Base-by-base conservation (phyloP, 225 moss, liverwort and hornwort species). In the Sphagnum tenellum region DNA sequence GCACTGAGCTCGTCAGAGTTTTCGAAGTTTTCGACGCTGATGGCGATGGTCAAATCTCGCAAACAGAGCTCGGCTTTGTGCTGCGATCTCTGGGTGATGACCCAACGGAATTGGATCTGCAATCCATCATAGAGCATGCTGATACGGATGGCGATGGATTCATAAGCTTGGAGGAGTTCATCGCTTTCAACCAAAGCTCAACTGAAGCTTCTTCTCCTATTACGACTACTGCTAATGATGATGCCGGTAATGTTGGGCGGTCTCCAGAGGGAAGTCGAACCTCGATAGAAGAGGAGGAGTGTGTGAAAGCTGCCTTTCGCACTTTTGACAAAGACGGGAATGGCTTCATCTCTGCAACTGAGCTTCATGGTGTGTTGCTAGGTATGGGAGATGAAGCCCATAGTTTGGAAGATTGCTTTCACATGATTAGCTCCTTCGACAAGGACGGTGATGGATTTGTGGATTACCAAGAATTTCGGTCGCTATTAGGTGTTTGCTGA, bases 271-370 rank as follows among this genome's bases (percentile, higher is more conserved):
- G 29, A 29, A 0, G 29, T 29, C 29, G 29, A 29, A 29, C 29
- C 29, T 29, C 29, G 0, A 29, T 29, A 29, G 29, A 29, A 29
- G 46, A 57, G 4, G 75, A 65, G 52, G 82, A 79, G 4, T 60
- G 68, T 1, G 63, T 82, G 45, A 67, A 79, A 5, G 69, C 71
- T 44, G 82, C 82, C 1, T 82, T 82, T 48, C 69, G 73, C 2
- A 71, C 70, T 3, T 82, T 82, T 3, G 82, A 82, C 4, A 82
- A 72, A 12, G 82, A 82, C 3, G 82, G 82, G 46, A 82, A 82
- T 1, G 71, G 74, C 44, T 58, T 76, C 7, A 82, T 82, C 0
- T 79, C 73, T 7, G 71, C 79, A 2, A 74, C 76, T n/a, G 82
- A 82, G 63, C 78, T 82, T 4, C 62, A 78, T 2, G 66, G 68